Conservation (phyloP, 345 rosid genomes). For the Aquilaria sinensis region DNA sequence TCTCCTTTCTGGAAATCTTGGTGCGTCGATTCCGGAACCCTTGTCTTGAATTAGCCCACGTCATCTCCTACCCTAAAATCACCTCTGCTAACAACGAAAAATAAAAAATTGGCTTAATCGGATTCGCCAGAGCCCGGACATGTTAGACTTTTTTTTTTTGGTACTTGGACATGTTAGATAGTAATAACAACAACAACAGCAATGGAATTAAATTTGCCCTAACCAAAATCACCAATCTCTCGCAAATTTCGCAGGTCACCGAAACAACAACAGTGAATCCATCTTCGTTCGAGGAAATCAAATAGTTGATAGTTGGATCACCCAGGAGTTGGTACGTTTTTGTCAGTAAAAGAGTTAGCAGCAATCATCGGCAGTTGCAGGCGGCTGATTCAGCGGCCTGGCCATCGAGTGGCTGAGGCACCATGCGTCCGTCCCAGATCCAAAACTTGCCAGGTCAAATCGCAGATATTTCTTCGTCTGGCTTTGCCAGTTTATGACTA, state of each 20-base stretch:
- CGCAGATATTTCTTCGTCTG: conserved; percentile 1
- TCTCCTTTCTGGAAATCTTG: conserved; percentile 40
- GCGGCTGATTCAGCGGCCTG: conserved; percentile 51
- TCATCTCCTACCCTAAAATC: too few relatives aligned
- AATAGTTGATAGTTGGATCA: conserved; percentile 60
- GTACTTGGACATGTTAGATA: too few relatives aligned
- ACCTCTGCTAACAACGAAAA: too few relatives aligned
- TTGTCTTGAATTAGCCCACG: neutral
- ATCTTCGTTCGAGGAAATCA: conserved; percentile 87
- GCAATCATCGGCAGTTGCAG: conserved; percentile 64
- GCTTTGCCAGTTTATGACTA: conserved; percentile 2
- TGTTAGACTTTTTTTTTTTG: neutral
- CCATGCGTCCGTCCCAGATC: conserved; percentile 36
- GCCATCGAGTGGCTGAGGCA: conserved; percentile 45
- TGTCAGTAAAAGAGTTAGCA: conserved; percentile 84
- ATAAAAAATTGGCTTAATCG: neutral
- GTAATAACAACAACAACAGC: neutral
- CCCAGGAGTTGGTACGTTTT: conserved; percentile 86
- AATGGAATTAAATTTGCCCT: conserved; percentile 38
- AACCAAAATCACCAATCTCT: conserved; percentile 90
- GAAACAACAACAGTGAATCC: conserved; percentile 78
- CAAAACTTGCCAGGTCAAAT: conserved; percentile 16
- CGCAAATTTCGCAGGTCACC: conserved; percentile 93
- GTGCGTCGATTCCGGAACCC: conserved; percentile 40
- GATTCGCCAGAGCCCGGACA: neutral